Evolutionary conservation across 139 green algal species (phyloP), one percentile per base, ranked within the genome.

Genomic region (Chlorella sp.): DNA sequence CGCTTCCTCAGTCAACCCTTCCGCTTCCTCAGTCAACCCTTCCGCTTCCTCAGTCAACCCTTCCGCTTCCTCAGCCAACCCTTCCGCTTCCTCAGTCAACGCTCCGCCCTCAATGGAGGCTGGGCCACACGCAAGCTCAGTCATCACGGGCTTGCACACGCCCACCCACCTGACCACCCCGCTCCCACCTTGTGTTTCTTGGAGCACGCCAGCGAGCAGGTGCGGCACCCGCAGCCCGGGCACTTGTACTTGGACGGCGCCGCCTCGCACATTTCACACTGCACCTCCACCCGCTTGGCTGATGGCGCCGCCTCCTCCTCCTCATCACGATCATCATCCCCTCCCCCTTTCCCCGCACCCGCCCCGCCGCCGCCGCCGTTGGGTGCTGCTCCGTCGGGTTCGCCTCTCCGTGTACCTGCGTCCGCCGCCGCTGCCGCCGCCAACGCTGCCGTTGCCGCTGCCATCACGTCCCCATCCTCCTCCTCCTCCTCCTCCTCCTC

Each of bases 141-240:
- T n/a, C n/a, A n/a, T n/a, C n/a, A n/a, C n/a, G n/a, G n/a, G n/a
- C n/a, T n/a, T n/a, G n/a, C n/a, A n/a, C n/a, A n/a, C n/a, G n/a
- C n/a, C n/a, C n/a, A n/a, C n/a, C n/a, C n/a, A n/a, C n/a, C n/a
- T n/a, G n/a, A n/a, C n/a, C n/a, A n/a, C n/a, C 83, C 78, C 29
- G 35, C 84, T 0, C 32, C 71, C 22, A 51, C 74, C 74, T 94
- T 94, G 79, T 94, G 89, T 59, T 30, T 29, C 60, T 78, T 73
- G 36, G 77, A 77, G 80, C 89, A 94, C 3, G 66, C 73, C 10
- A 91, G 69, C 76, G 82, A 89, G 83, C 89, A 94, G 26, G 67
- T 94, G 33, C 82, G 80, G 1, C 31, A 33, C 10, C 77, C 17
- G 70, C 88, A 93, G 14, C 78, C 82, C 2, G 88, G 88, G 69